Evolutionary conservation across 352 stramenopile genomes (phyloP).

Genomic region (Globisporangium lucens): DNA sequence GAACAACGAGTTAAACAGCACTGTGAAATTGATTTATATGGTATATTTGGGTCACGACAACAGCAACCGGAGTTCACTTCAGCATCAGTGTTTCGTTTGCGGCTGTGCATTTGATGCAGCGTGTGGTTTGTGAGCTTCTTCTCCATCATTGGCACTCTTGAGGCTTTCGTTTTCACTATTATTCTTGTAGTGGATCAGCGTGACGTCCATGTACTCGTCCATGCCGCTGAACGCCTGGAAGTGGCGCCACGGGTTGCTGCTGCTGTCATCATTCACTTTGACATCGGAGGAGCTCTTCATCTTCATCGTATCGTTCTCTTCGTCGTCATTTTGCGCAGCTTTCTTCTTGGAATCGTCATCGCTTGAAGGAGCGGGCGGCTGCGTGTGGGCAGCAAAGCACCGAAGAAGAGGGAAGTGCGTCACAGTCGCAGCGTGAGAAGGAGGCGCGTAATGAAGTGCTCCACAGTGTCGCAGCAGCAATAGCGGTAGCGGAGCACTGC

Average conservation of each 20-base stretch:
- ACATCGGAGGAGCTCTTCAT: background rate
- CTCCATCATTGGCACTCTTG: background rate
- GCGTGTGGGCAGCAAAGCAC: background rate
- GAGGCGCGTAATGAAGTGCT: background rate
- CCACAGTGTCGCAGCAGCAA: background rate
- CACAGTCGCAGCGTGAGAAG: background rate
- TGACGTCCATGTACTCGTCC: constrained; percentile 70
- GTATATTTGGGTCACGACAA: constrained; percentile 12
- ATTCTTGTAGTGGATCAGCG: constrained; percentile 66
- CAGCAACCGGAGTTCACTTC: background rate
- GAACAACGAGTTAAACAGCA: constrained; percentile 6
- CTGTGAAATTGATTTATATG: constrained; percentile 19
- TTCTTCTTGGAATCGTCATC: background rate
- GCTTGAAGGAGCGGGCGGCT: background rate
- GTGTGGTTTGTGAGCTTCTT: background rate
- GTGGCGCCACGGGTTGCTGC: constrained; percentile 40
- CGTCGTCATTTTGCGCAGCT: background rate
- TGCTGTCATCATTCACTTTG: background rate
- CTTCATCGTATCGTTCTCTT: background rate
- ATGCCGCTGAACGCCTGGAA: constrained; percentile 65
- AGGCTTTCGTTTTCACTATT: background rate
- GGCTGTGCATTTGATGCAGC: background rate
- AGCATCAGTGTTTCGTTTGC: background rate
- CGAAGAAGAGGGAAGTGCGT: background rate
- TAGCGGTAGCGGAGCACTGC: background rate